A percentile compares a stretch with the other conserved stretches of the same genome.
Conservation (phyloP, 805 yeast genomes). For the Limtongozyma cylindracea region DNA sequence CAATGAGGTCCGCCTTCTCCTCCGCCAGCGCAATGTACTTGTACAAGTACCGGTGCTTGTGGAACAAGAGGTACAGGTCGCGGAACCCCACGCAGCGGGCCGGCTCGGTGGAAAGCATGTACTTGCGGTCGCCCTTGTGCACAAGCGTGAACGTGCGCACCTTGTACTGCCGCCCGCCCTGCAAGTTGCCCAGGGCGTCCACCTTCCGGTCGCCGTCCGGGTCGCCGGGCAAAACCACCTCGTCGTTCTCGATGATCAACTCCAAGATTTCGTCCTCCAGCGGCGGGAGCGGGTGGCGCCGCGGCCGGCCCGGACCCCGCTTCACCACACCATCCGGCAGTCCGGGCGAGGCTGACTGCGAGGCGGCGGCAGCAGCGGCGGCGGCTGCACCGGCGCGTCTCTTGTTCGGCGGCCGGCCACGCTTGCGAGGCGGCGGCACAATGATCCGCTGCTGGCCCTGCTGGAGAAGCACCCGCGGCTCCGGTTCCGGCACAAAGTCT, state of each 20-base stretch:
- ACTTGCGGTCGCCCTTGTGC: slow-evolving; percentile 45
- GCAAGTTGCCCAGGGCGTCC: slow-evolving; percentile 34
- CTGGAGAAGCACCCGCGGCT: no score
- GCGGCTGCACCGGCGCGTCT: no score
- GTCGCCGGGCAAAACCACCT: slow-evolving; percentile 50
- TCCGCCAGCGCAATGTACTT: slow-evolving; percentile 51
- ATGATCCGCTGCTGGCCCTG: no score
- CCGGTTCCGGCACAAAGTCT: no score
- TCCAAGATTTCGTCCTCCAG: slow-evolving; percentile 56
- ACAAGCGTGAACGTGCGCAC: slow-evolving; percentile 39
- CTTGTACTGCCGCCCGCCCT: slow-evolving; percentile 52
- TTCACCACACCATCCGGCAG: no score
- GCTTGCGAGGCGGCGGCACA: no score
- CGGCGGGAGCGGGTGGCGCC: no score
- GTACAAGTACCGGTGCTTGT: slow-evolving; percentile 54
- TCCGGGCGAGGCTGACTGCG: no score
- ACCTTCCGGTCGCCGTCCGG: slow-evolving; percentile 58
- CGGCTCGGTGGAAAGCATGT: slow-evolving; percentile 88
- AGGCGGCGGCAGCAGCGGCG: no score
- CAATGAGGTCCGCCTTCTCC: slow-evolving; percentile 65
- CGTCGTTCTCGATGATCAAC: slow-evolving; percentile 42
- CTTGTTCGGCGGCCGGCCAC: no score
- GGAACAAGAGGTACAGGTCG: slow-evolving; percentile 75
- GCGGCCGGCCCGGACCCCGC: no score
- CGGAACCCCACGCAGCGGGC: slow-evolving; percentile 88